Conservation (phyloP, 441 rosid species). For the Pelargonium australe region DNA sequence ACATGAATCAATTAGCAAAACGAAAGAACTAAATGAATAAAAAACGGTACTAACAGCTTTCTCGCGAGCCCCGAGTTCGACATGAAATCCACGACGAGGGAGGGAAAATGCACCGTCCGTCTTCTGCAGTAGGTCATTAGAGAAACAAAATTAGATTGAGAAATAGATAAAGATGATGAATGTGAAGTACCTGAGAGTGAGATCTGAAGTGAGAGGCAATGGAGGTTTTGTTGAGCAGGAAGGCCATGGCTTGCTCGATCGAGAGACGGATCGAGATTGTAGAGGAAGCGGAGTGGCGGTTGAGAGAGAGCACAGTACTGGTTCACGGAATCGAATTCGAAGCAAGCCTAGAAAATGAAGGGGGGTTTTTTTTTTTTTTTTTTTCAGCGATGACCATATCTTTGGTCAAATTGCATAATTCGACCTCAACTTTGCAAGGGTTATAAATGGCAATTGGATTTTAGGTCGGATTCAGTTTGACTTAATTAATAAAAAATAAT, state of each 20-base stretch:
- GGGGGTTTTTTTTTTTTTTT: background rate
- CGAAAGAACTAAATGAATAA: background rate
- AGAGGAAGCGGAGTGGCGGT: background rate
- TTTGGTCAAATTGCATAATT: background rate
- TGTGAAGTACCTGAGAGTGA: background rate
- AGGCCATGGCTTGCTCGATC: background rate
- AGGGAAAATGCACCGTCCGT: constrained; percentile 31
- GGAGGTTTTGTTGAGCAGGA: constrained; percentile 2
- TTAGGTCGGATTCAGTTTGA: too few relatives aligned
- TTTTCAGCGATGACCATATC: background rate
- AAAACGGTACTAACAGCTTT: constrained; percentile 57
- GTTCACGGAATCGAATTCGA: background rate
- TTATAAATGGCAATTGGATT: too few relatives aligned
- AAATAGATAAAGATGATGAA: background rate
- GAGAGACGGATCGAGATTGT: background rate
- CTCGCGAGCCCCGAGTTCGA: constrained; percentile 75
- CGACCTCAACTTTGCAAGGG: background rate
- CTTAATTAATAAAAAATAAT: too few relatives aligned
- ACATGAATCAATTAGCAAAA: background rate
- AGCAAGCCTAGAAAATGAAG: background rate
- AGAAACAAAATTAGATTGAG: constrained; percentile 7
- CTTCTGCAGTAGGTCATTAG: constrained; percentile 24
- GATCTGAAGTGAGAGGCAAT: background rate
- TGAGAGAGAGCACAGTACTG: too few relatives aligned
- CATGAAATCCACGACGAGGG: constrained; percentile 58